Conservation (phyloP, 2,329 filamentous ascomycete species). For the Colletotrichum magnum region DNA sequence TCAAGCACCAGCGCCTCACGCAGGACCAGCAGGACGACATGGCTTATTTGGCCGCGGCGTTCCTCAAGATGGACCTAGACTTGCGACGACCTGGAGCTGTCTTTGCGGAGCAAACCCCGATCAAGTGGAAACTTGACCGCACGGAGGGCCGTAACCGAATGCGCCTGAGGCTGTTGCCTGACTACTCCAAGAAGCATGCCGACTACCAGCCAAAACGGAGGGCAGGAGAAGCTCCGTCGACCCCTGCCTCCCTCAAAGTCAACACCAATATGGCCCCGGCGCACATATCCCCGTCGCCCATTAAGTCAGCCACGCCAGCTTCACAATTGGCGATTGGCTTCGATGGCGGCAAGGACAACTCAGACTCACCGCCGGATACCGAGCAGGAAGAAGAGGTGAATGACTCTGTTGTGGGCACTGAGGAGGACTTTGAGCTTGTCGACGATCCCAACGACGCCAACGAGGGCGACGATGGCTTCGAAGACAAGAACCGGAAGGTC, state of each 20-base stretch:
- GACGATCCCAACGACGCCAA: slow-evolving; percentile 91
- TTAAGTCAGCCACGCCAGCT: slow-evolving; percentile 44
- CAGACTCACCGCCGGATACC: slow-evolving; percentile 42
- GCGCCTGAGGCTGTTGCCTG: slow-evolving; percentile 88
- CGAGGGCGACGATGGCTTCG: slow-evolving; percentile 82
- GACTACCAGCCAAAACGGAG: slow-evolving; percentile 90
- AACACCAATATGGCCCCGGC: slow-evolving; percentile 41
- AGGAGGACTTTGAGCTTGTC: slow-evolving; percentile 96
- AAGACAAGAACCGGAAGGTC: slow-evolving; percentile 98
- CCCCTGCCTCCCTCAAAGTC: slow-evolving; percentile 38
- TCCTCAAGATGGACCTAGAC: slow-evolving; percentile 84
- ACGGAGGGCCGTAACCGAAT: slow-evolving; percentile 97
- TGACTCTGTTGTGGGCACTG: slow-evolving; percentile 61
- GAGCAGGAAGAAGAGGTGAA: slow-evolving; percentile 47
- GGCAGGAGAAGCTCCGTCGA: slow-evolving; percentile 35
- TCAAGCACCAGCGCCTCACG: slow-evolving; percentile 88
- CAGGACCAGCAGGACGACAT: slow-evolving; percentile 96
- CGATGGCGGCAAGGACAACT: slow-evolving; percentile 33
- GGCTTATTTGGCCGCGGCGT: slow-evolving; percentile 80
- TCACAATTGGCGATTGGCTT: slow-evolving; percentile 41
- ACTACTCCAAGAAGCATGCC: slow-evolving; percentile 76
- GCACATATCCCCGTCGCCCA: slow-evolving; percentile 37
- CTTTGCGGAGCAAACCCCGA: slow-evolving; percentile 74
- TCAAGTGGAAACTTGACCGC: slow-evolving; percentile 93
- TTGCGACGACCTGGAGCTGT: slow-evolving; percentile 85